A percentile compares a stretch with the other conserved stretches of the same genome.
phyloP scores from a whole-genome alignment of 176 grass and related monocot species.

The Triticum urartu region DNA sequence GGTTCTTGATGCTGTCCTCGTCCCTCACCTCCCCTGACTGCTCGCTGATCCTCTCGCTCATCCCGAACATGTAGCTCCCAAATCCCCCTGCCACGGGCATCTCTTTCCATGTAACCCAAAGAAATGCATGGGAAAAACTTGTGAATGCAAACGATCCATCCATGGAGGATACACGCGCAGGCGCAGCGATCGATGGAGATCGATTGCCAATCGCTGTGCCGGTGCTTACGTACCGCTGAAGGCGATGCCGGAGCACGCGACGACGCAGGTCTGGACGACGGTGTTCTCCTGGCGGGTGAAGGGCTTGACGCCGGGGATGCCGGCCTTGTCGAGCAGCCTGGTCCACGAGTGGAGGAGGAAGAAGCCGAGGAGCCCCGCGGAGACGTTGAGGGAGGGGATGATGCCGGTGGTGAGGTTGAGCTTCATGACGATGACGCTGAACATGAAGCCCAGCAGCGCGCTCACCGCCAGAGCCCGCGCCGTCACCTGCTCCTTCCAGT shows the following conservation, averaged over 20 bases:
- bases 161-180: no score
- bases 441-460: constrained; percentile 56
- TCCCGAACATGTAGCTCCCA: constrained; percentile 54
- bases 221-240: constrained; percentile 59
- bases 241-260: constrained; percentile 66
- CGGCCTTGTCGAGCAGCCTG: constrained; percentile 34
- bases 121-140: neutral
- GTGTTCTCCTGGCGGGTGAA: constrained; percentile 58
- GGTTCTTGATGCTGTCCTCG: constrained; percentile 44
- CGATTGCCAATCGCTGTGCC: no score
- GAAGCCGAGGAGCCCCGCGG: constrained; percentile 84
- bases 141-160: neutral
- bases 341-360: constrained; percentile 74
- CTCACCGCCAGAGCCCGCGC: constrained; percentile 63
- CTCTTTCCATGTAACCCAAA: neutral
- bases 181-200: no score
- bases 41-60: constrained; percentile 43
- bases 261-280: constrained; percentile 23
- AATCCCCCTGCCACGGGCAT: constrained; percentile 33
- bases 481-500: constrained; percentile 76
- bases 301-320: constrained; percentile 37
- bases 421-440: constrained; percentile 94
- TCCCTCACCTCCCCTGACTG: constrained; percentile 22
- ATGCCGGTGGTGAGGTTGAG: constrained; percentile 94
- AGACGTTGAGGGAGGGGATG: constrained; percentile 87